phyloP scores from a whole-genome alignment of 2,329 filamentous ascomycete species.

The Monosporascus sp. region DNA sequence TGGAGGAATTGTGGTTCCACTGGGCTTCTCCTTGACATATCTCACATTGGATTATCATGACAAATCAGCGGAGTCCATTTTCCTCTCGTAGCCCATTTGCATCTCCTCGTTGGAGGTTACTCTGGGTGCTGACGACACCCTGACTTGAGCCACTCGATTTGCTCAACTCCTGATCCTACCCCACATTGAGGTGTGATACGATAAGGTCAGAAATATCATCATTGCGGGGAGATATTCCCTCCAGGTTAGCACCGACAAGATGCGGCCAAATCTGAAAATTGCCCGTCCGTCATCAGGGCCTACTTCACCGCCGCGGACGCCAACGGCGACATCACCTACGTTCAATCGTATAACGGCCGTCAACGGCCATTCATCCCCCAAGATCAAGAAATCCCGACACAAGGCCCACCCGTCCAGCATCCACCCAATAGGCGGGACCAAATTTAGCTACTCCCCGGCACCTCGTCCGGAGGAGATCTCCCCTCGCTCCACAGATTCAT shows the following conservation, averaged over 20 bases:
- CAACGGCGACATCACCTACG: constrained; percentile 28
- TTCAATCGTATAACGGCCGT: constrained; percentile 18
- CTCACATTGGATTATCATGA: constrained; percentile 39
- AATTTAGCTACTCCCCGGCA: constrained; percentile 24
- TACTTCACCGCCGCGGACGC: constrained; percentile 29
- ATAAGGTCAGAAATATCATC: constrained; percentile 16
- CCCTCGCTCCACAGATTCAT: constrained; percentile 25
- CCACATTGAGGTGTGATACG: constrained; percentile 24
- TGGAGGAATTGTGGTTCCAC: constrained; percentile 25
- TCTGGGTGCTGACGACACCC: constrained; percentile 33
- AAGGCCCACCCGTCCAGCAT: constrained; percentile 26
- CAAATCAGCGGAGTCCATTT: constrained; percentile 35
- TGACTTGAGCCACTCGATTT: constrained; percentile 29
- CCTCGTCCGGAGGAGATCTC: constrained; percentile 27
- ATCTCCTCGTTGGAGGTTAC: constrained; percentile 42
- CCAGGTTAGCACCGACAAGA: constrained; percentile 17
- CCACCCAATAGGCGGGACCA: constrained; percentile 26
- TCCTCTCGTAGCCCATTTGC: constrained; percentile 32
- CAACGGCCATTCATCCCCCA: constrained; percentile 12
- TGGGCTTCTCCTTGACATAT: constrained; percentile 20
- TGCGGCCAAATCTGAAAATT: constrained; percentile 25
- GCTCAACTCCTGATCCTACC: constrained; percentile 17
- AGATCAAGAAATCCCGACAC: constrained; percentile 19
- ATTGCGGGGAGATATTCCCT: constrained; percentile 21
- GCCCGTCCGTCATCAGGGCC: constrained; percentile 24